Evolutionary conservation across 2,329 filamentous ascomycete species (phyloP).

Genomic region (Chlorencoelia australis): DNA sequence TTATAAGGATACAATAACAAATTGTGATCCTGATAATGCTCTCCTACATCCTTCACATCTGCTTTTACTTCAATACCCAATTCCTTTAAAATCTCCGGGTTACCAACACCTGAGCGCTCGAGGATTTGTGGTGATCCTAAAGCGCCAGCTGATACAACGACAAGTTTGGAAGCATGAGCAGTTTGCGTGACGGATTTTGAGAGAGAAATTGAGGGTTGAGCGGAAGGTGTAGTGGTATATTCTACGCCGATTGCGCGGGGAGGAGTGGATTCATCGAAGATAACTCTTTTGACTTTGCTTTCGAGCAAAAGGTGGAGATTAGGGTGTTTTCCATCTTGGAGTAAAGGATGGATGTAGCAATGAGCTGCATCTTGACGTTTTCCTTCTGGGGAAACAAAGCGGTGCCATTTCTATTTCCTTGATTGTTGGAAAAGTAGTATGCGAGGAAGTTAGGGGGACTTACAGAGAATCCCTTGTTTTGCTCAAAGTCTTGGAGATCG

Average conservation of each 20-base stretch:
- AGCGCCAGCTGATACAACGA: conserved; percentile 35
- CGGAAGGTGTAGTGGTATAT: conserved; percentile 39
- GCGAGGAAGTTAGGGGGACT: conserved; percentile 2
- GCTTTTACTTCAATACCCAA: conserved; percentile 37
- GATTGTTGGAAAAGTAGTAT: too few relatives aligned
- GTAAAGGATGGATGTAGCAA: conserved; percentile 42
- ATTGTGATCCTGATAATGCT: conserved; percentile 47
- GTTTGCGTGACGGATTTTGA: conserved; percentile 25
- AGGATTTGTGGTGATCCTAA: conserved; percentile 36
- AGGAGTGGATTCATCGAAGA: conserved; percentile 38
- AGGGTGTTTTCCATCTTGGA: conserved; percentile 38
- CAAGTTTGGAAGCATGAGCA: conserved; percentile 43
- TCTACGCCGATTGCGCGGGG: conserved; percentile 49
- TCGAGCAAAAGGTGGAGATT: conserved; percentile 51
- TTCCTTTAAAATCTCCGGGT: conserved; percentile 36
- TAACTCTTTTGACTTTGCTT: conserved; percentile 43
- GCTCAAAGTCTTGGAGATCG: conserved; percentile 42
- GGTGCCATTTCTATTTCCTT: conserved; percentile 34
- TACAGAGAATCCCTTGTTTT: conserved; percentile 28
- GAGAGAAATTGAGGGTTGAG: conserved; percentile 27
- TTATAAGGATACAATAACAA: conserved; percentile 43
- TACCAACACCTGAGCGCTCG: conserved; percentile 53
- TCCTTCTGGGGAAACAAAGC: conserved; percentile 42
- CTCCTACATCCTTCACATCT: conserved; percentile 42
- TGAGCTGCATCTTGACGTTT: conserved; percentile 48